Base-by-base conservation (phyloP, 2,329 filamentous ascomycete species). In the Alternaria incomplexa region DNA sequence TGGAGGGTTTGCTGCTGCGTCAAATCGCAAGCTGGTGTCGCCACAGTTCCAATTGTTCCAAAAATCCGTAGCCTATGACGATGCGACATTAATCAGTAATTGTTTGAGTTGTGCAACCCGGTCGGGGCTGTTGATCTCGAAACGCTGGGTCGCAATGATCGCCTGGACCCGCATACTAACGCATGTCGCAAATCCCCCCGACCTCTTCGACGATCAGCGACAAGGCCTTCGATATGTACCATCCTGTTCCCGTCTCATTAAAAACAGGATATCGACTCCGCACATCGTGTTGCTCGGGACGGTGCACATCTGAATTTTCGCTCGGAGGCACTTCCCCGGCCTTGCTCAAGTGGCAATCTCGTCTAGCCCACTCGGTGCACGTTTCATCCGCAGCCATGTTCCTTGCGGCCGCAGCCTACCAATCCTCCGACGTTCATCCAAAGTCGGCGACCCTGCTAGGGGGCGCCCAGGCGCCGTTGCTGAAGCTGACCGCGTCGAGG, bases 331-430 rank as follows among this genome's bases (percentile, higher is more conserved):
- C 28, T 36, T 30, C 28, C 20, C 30, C 48, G 48, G 22, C 20
- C 48, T 36, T 40, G 36, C 36, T 40, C 36, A 17, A 40, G 36
- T 40, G 28, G 30, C 36, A 40, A 36, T 52, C 28, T 52, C 36
- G 30, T 52, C 48, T 52, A 40, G 48, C 15, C 28, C 28, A 52
- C 20, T 43, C 28, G 36, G 48, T 30, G 28, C 26, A 26, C 51
- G 59, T 62, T 62, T 62, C 55, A 62, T 17, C 13, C 23, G 20
- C 23, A 53, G 28, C 59, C 55, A 51, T 62, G 28, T 62, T 62
- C 59, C 59, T 20, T 53, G 59, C 17, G 23, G 26, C 17, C 30
- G 32, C 30, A 47, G 17, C 48, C 23, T 20, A 15, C 22, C 28
- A 40, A 43, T 28, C 32, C 30, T 45, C 54, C 58, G 46, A 56